Conservation (phyloP, 371 early-diverging fungal genomes). For the Saksenaea oblongispora region DNA sequence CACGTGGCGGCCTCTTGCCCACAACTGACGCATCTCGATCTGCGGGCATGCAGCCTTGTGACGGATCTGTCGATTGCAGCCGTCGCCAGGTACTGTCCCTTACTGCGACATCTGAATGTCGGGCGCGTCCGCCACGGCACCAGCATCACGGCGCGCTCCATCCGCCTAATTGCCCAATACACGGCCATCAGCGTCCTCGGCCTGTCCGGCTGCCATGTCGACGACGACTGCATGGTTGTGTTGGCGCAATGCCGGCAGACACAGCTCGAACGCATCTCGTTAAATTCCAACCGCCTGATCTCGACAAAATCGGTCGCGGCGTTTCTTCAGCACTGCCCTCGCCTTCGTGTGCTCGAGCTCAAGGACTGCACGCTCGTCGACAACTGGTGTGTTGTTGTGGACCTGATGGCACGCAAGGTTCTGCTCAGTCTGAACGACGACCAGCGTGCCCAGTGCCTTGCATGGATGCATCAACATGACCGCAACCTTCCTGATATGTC, state of each 20-base stretch:
- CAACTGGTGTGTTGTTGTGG: slow-evolving; percentile 14
- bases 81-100: slow-evolving; percentile 33
- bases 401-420: slow-evolving; percentile 13
- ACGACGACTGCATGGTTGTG: slow-evolving; percentile 36
- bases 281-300: slow-evolving; percentile 34
- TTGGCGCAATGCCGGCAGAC: slow-evolving; percentile 24
- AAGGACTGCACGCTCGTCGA: slow-evolving; percentile 30
- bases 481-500: slow-evolving; percentile 8
- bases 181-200: slow-evolving; percentile 36
- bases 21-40: slow-evolving; percentile 35
- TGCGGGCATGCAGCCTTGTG: slow-evolving; percentile 40
- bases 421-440: slow-evolving; percentile 13
- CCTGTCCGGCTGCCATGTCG: slow-evolving; percentile 40
- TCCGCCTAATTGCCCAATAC: slow-evolving; percentile 36
- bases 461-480: slow-evolving; percentile 11
- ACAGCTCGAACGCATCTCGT: slow-evolving; percentile 39
- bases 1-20: slow-evolving; percentile 31
- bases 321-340: slow-evolving; percentile 31
- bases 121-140: slow-evolving; percentile 37
- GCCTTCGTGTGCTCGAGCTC: slow-evolving; percentile 41
- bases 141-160: slow-evolving; percentile 31
- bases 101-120: slow-evolving; percentile 37
- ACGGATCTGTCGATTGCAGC: slow-evolving; percentile 32
- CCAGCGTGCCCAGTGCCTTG: slow-evolving; percentile 9
- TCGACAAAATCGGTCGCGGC: slow-evolving; percentile 33